These are phyloP conservation scores for Candida frijolesensis DNA, from an alignment of 1,139 yeast species.

Conservation along the genomic window DNA sequence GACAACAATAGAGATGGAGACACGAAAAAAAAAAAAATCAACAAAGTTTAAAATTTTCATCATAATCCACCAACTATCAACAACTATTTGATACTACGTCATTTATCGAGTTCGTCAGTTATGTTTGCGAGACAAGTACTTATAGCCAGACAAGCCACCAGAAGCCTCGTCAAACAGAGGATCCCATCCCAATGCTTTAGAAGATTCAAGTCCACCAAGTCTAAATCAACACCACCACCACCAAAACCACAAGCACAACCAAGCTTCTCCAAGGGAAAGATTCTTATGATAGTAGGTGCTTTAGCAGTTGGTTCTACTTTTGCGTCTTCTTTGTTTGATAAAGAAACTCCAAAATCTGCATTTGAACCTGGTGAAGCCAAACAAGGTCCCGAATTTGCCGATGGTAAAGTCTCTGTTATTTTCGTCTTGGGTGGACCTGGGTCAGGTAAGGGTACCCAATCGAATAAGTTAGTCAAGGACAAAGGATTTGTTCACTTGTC, in stretches of 20 bases:
- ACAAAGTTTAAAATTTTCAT: conserved; percentile 3
- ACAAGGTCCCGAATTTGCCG: conserved; percentile 49
- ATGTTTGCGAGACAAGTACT: conserved; percentile 15
- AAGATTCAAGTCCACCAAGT: conserved; percentile 22
- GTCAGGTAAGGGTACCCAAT: conserved; percentile 96
- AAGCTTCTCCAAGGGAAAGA: conserved; percentile 21
- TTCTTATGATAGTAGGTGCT: conserved; percentile 35
- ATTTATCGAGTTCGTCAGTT: background rate
- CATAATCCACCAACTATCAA: background rate
- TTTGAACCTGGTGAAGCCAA: conserved; percentile 41
- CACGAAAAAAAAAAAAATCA: background rate
- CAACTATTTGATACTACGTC: no score
- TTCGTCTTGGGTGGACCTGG: conserved; percentile 93
- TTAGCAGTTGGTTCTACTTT: conserved; percentile 52
- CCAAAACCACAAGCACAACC: conserved; percentile 20
- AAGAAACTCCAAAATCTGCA: conserved; percentile 48
- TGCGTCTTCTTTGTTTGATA: conserved; percentile 45
- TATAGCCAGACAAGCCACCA: conserved; percentile 10
- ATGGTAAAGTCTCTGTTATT: conserved; percentile 71
- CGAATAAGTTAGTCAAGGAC: conserved; percentile 78
- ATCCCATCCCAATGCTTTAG: conserved; percentile 7
- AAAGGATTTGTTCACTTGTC: conserved; percentile 84
- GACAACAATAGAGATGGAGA: no score
- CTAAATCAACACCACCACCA: conserved; percentile 21
- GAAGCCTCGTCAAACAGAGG: conserved; percentile 8